Evolutionary conservation across 1,284 basidiomycete species (phyloP).

Genomic region (Naganishia liquefaciens): DNA sequence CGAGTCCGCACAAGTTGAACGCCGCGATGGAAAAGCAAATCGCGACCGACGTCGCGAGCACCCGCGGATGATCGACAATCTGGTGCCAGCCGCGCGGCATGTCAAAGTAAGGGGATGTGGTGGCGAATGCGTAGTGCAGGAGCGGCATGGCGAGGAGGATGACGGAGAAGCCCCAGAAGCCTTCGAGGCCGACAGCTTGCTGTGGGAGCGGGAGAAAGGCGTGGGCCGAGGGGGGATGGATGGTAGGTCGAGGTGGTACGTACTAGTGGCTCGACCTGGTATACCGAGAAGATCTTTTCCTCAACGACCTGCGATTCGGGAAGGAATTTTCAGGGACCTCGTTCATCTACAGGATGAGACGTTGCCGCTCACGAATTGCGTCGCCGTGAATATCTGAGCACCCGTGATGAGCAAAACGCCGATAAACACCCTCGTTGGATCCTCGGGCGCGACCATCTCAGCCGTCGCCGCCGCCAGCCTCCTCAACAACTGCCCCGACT

Average conservation of each 20-base stretch:
- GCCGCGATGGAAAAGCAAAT: conserved; percentile 83
- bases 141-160: conserved; percentile 51
- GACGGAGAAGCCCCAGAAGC: conserved; percentile 82
- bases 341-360: not conserved
- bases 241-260: conserved; percentile 24
- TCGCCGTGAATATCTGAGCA: conserved; percentile 76
- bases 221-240: not conserved
- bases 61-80: conserved; percentile 74
- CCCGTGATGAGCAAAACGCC: conserved; percentile 88
- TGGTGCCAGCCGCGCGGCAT: conserved; percentile 85
- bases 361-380: conserved; percentile 45
- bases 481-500: conserved; percentile 28
- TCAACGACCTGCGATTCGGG: conserved; percentile 67
- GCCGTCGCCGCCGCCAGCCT: conserved; percentile 21
- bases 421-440: conserved; percentile 52
- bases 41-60: conserved; percentile 73
- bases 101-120: conserved; percentile 82
- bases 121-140: conserved; percentile 60
- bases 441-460: conserved; percentile 42
- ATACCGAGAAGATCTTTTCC: conserved; percentile 86
- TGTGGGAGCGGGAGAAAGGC: conserved; percentile 17
- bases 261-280: conserved; percentile 81
- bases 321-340: too few species aligned
- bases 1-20: conserved; percentile 94
- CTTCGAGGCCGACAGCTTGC: conserved; percentile 90